phyloP scores from a whole-genome alignment of 164 flowering plant genomes.

The Vitis labrusca region DNA sequence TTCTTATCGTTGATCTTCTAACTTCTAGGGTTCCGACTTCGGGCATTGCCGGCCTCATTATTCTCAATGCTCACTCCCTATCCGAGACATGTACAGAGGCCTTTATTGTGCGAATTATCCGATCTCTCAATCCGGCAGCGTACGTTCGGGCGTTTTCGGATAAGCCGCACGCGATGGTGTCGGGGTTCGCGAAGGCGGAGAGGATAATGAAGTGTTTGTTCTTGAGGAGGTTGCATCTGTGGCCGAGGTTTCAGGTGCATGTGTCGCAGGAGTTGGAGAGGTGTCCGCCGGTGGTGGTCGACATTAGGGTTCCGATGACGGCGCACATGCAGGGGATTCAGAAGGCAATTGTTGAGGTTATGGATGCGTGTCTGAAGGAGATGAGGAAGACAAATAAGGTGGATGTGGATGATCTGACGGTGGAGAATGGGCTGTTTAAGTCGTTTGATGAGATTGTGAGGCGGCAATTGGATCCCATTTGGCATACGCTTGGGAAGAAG shows the following conservation, averaged over 20 bases:
- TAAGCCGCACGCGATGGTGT: conserved; percentile 71
- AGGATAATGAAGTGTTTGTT: conserved; percentile 68
- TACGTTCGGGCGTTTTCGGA: conserved; percentile 80
- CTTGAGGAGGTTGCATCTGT: conserved; percentile 61
- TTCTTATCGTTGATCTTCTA: conserved; percentile 85
- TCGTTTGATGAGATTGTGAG: conserved; percentile 96
- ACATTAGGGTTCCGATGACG: conserved; percentile 72
- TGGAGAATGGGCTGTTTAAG: conserved; percentile 93
- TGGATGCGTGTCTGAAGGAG: conserved; percentile 99
- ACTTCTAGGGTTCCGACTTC: conserved; percentile 58
- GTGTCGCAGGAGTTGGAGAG: conserved; percentile 90
- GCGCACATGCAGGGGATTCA: conserved; percentile 79
- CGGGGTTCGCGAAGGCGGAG: conserved; percentile 88
- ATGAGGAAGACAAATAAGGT: conserved; percentile 96
- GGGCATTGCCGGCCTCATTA: conserved; percentile 51
- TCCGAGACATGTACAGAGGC: conserved; percentile 88
- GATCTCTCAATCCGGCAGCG: conserved; percentile 37
- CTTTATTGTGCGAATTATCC: conserved; percentile 70
- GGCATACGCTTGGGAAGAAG: conserved; percentile 94
- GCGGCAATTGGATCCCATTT: conserved; percentile 93
- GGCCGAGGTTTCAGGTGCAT: conserved; percentile 96
- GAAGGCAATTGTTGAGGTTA: conserved; percentile 81
- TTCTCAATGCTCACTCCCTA: conserved; percentile 69
- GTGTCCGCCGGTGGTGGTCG: conserved; percentile 80
- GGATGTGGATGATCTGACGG: conserved; percentile 94